A percentile compares a stretch with the other conserved stretches of the same genome.
phyloP scores from a whole-genome alignment of 306 rosid genomes.

The Hippophae gyantsensis region DNA sequence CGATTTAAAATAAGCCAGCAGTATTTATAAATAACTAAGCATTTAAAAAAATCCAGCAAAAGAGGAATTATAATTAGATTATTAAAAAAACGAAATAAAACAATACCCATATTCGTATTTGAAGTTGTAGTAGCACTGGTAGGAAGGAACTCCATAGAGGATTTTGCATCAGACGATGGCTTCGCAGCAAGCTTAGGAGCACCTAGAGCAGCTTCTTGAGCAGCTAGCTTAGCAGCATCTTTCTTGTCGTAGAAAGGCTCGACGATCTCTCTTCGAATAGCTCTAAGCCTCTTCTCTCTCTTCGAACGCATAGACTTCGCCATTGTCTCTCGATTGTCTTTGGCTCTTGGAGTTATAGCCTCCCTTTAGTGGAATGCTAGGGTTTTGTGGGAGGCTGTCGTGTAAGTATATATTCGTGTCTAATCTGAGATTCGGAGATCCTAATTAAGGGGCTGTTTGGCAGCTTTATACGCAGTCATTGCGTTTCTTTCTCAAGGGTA shows the following conservation, averaged over 20 bases:
- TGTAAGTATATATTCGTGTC: too few relatives aligned
- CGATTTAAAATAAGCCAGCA: too few relatives aligned
- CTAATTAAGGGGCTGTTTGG: too few relatives aligned
- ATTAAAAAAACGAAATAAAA: not conserved
- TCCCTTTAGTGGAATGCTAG: too few relatives aligned
- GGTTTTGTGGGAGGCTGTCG: too few relatives aligned
- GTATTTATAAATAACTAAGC: too few relatives aligned
- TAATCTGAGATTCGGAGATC: too few relatives aligned
- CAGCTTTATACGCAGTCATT: too few relatives aligned
- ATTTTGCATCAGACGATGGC: conserved; percentile 11
- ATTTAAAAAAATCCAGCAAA: too few relatives aligned
- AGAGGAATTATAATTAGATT: too few relatives aligned
- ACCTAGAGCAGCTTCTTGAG: conserved; percentile 80
- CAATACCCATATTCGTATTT: conserved; percentile 32
- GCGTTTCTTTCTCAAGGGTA: too few relatives aligned
- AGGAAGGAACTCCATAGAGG: conserved; percentile 46
- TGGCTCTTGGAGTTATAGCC: too few relatives aligned
- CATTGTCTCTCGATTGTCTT: conserved; percentile 24
- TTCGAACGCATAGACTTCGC: conserved; percentile 88
- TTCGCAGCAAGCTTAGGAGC: conserved; percentile 77
- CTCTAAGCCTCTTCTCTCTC: conserved; percentile 81
- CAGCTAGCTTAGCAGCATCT: conserved; percentile 83
- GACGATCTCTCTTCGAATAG: conserved; percentile 77
- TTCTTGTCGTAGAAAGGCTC: conserved; percentile 77
- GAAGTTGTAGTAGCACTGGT: conserved; percentile 16